Percentiles rank a stretch among this genome's conserved stretches.
phyloP scores from a whole-genome alignment of 257 asterid species.

The Sherardia arvensis region DNA sequence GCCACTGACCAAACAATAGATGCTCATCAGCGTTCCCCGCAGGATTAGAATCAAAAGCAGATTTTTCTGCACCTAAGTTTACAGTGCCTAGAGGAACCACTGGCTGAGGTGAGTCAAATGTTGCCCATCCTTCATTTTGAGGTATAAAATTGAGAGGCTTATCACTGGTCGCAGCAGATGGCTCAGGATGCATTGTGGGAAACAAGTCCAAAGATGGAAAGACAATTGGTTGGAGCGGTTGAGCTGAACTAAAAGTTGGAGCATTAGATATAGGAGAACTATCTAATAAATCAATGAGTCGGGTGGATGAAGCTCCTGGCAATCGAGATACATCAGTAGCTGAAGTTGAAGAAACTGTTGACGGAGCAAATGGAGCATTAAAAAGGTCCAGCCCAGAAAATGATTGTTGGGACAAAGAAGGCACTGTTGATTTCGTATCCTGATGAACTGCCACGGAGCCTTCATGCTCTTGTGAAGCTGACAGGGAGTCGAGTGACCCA shows the following conservation, averaged over 20 bases:
- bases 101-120: conserved; percentile 38
- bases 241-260: conserved; percentile 32
- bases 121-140: conserved; percentile 47
- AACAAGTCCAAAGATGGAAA: conserved; percentile 42
- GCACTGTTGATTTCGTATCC: conserved; percentile 19
- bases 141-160: conserved; percentile 11
- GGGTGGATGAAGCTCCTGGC: conserved; percentile 29
- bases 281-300: conserved; percentile 31
- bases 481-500: conserved; percentile 47
- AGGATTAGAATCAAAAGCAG: conserved; percentile 37
- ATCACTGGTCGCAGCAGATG: conserved; percentile 25
- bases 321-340: conserved; percentile 24
- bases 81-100: conserved; percentile 24
- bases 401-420: conserved; percentile 28
- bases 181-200: conserved; percentile 31
- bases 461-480: conserved; percentile 33
- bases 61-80: conserved; percentile 22
- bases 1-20: conserved; percentile 19
- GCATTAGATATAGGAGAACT: conserved; percentile 28
- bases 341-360: conserved; percentile 27
- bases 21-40: conserved; percentile 26
- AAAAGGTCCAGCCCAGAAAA: conserved; percentile 36
- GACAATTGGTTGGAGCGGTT: conserved; percentile 25
- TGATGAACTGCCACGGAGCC: conserved; percentile 23
- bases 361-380: conserved; percentile 31